Evolutionary conservation across 768 basidiomycete species (phyloP).

Genomic region (Tylopilus rubrobrunneus): DNA sequence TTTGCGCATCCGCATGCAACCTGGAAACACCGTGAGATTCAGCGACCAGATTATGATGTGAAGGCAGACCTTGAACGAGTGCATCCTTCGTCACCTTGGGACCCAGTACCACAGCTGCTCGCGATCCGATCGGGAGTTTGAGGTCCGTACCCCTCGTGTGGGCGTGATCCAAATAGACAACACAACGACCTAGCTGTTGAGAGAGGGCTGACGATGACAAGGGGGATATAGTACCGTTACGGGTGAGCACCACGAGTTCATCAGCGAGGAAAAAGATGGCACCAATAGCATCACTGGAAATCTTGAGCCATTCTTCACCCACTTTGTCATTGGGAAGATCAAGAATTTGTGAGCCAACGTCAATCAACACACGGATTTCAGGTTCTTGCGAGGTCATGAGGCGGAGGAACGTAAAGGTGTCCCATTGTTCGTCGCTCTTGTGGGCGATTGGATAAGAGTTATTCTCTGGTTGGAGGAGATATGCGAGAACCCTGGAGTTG

Average conservation of each 20-base stretch:
- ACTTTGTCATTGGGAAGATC: no score
- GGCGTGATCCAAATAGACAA: slow-evolving; percentile 36
- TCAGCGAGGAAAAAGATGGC: slow-evolving; percentile 2
- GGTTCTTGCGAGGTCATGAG: no score
- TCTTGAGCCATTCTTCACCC: no score
- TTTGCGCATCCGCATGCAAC: slow-evolving; percentile 45
- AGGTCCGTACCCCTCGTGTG: slow-evolving; percentile 39
- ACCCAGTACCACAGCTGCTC: slow-evolving; percentile 35
- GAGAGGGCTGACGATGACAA: slow-evolving; percentile 27
- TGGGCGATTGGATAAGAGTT: no score
- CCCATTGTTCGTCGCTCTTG: no score
- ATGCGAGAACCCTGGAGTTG: no score
- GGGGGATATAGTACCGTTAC: slow-evolving; percentile 14
- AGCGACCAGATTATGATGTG: not conserved
- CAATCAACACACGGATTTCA: no score
- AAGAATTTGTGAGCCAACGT: no score
- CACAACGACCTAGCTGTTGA: slow-evolving; percentile 25
- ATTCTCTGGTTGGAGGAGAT: no score
- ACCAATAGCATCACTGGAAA: no score
- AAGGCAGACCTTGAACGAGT: slow-evolving; percentile 29
- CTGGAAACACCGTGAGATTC: slow-evolving; percentile 18
- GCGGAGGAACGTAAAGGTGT: no score
- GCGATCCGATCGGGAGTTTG: slow-evolving; percentile 25
- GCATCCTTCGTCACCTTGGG: slow-evolving; percentile 34
- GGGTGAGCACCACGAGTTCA: slow-evolving; percentile 7